Percentiles rank a stretch among this genome's conserved stretches.
These are phyloP conservation scores for Coelastrella sp. DNA, from an alignment of 139 green algal genomes.

Conservation along the genomic window DNA sequence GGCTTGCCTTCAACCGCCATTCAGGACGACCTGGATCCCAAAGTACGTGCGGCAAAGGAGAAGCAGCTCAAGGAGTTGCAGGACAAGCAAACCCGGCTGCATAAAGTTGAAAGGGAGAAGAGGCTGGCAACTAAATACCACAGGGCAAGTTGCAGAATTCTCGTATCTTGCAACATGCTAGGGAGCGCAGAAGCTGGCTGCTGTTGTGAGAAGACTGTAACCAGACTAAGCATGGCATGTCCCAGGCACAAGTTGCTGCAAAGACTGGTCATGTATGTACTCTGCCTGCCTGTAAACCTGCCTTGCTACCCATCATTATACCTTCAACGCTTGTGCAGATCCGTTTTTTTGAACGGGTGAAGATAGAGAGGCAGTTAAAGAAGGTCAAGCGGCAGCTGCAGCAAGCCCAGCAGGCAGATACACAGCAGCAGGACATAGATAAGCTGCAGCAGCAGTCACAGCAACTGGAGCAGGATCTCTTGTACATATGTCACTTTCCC, in stretches of 20 bases:
- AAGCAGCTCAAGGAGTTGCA: constrained; percentile 69
- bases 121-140: constrained; percentile 82
- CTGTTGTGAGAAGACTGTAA: too few relatives aligned
- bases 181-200: too few relatives aligned
- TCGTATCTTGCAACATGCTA: not conserved
- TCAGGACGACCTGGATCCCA: constrained; percentile 57
- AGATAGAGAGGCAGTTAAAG: constrained; percentile 79
- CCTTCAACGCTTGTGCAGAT: too few relatives aligned
- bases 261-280: too few relatives aligned
- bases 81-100: constrained; percentile 40
- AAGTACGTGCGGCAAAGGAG: constrained; percentile 63
- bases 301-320: too few relatives aligned
- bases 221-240: too few relatives aligned
- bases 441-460: constrained; percentile 43
- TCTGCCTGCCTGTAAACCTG: too few relatives aligned
- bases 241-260: too few relatives aligned
- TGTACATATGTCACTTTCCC: constrained; percentile 91
- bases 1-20: not conserved
- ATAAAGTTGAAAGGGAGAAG: constrained; percentile 63
- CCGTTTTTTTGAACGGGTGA: constrained; percentile 91
- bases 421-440: constrained; percentile 60
- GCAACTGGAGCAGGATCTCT: constrained; percentile 68
- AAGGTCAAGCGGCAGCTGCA: constrained; percentile 57
- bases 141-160: constrained; percentile 61
- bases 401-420: not conserved